A percentile compares a stretch with the other conserved stretches of the same genome.
Conservation (phyloP, 495 filamentous ascomycete species). For the Staphylotrichum tortipilum region DNA sequence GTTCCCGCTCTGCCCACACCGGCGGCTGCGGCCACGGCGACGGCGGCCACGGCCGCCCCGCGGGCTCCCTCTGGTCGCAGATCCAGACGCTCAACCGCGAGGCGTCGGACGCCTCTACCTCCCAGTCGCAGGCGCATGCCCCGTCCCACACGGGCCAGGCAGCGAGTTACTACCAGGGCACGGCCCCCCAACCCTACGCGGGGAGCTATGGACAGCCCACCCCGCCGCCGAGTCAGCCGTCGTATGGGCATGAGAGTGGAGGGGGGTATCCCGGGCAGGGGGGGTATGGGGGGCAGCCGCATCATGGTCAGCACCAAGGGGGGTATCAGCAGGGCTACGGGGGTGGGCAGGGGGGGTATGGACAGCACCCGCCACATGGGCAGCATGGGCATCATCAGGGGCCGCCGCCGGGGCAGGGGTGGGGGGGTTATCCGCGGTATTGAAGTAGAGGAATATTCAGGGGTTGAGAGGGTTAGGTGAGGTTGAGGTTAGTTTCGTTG, state of each 20-base stretch:
- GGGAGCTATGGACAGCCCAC: conserved; percentile 1
- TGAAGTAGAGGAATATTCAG: not conserved
- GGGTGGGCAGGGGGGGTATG: not conserved
- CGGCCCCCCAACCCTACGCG: conserved; percentile 2
- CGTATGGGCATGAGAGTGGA: not conserved
- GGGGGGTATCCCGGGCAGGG: conserved; percentile 5
- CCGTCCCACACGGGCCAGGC: not conserved
- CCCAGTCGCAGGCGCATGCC: not conserved
- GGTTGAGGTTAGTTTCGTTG: not conserved
- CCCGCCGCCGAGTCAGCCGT: not conserved
- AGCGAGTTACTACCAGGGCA: not conserved
- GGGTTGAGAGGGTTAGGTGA: not conserved
- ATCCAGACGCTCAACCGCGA: conserved; percentile 20
- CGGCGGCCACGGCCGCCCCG: conserved; percentile 43
- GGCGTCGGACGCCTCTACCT: not conserved
- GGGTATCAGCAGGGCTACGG: conserved; percentile 4
- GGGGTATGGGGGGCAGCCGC: not conserved
- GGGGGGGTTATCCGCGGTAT: conserved; percentile 13
- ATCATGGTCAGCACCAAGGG: conserved; percentile 1
- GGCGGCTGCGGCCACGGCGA: conserved; percentile 26
- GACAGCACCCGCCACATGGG: conserved; percentile 4
- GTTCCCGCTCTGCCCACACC: conserved; percentile 19
- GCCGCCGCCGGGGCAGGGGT: too few species aligned
- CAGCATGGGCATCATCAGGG: too few species aligned
- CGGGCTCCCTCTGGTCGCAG: conserved; percentile 45